A percentile compares a stretch with the other conserved stretches of the same genome.
Evolutionary conservation across 2,329 filamentous ascomycete species (phyloP).

Genomic region (Apiospora phragmitis): DNA sequence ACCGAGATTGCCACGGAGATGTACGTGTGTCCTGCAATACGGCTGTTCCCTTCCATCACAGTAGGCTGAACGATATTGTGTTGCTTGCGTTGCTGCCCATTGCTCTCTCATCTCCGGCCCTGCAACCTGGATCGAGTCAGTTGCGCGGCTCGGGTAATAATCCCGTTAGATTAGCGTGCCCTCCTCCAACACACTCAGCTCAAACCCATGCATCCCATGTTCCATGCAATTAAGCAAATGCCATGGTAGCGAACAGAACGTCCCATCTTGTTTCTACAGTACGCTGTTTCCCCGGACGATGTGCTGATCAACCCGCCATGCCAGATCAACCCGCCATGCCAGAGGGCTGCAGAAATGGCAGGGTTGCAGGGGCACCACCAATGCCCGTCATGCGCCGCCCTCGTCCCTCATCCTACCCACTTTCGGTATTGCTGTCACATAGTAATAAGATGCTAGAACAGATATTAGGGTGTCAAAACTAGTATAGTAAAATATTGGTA

Average conservation of each 20-base stretch:
- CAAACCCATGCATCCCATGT: neutral
- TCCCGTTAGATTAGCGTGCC: neutral
- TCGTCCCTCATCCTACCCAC: neutral
- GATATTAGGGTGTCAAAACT: neutral
- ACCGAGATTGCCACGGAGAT: neutral
- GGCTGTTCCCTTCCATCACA: neutral
- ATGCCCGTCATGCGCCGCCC: neutral
- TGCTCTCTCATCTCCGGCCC: neutral
- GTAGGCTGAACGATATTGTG: neutral
- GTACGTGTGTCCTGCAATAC: neutral
- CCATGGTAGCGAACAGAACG: neutral
- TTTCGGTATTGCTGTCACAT: neutral
- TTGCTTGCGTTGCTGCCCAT: neutral
- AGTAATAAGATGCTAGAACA: neutral
- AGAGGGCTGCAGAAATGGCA: conserved; percentile 5
- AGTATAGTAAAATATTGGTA: conserved; percentile 2
- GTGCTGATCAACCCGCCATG: neutral
- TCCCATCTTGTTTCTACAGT: neutral
- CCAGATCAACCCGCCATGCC: neutral
- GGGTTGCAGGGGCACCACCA: neutral
- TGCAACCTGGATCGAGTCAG: neutral
- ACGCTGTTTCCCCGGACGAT: neutral
- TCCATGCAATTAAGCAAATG: neutral
- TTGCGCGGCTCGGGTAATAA: conserved; percentile 3
- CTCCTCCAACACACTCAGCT: neutral